A percentile compares a stretch with the other conserved stretches of the same genome.
Conservation (phyloP, 116 monocot species). For the Thalassia testudinum region DNA sequence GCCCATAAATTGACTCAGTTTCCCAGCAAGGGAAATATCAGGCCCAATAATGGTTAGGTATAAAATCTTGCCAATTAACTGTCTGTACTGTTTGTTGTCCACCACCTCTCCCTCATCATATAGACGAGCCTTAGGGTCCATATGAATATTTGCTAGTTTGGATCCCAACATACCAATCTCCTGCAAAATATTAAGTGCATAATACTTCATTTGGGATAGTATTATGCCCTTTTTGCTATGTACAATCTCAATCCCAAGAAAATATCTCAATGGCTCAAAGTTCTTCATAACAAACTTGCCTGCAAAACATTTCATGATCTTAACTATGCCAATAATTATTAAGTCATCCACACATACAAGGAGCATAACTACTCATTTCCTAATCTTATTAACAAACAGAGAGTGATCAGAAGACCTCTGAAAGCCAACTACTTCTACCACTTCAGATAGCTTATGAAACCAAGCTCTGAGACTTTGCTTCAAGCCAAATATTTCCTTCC, state of each 20-base stretch:
- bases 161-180: not conserved
- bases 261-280: not conserved
- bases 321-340: not conserved
- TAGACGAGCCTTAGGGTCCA: not conserved
- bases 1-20: too few species aligned
- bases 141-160: not conserved
- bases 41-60: too few species aligned
- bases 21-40: too few species aligned
- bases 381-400: not conserved
- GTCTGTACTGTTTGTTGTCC: too few species aligned
- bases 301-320: not conserved
- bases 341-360: not conserved
- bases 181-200: not conserved
- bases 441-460: not conserved
- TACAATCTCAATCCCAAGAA: not conserved
- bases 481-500: not conserved
- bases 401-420: not conserved
- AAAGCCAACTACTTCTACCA: not conserved
- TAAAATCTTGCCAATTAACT: too few species aligned
- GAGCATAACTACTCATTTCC: not conserved
- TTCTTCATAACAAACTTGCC: not conserved
- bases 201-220: not conserved
- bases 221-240: not conserved
- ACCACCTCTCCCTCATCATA: too few species aligned
- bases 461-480: not conserved